Evolutionary conservation across 2,329 filamentous ascomycete species (phyloP), one percentile per base, ranked within the genome.

Genomic region (Clathrospora elynae): DNA sequence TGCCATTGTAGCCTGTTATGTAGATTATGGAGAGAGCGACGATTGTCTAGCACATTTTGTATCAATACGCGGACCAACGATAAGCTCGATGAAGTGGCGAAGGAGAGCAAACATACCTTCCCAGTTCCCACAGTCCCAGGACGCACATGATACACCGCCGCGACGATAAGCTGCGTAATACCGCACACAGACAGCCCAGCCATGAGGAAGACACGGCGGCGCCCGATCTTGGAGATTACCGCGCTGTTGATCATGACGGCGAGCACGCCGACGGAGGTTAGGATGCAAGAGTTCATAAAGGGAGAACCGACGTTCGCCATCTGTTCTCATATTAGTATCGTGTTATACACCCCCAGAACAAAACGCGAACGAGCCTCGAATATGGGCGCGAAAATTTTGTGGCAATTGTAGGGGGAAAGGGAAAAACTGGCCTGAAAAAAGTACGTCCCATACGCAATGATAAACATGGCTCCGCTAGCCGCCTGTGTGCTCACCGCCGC

Each of bases 281-380:
- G 66, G 40, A 82, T 80, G 54, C 80, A 81, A 2, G 75, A 68
- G 59, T 82, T 82, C 58, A 77, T 73, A 56, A 83, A 83, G 1
- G 79, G 73, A 23, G 61, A 63, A 3, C 62, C 62, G 4, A 67
- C 62, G 2, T 62, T 39, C 1, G 63, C 63, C 59, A 66, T 66
- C 46, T 64, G 5, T 1, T 0, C 11, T 3, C 2, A n/a, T 8
- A 22, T 42, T 20, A 47, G 33, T 2, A 6, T 5, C 0, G 11
- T 3, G 1, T n/a, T n/a, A n/a, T n/a, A n/a, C n/a, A n/a, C n/a
- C n/a, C n/a, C n/a, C n/a, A n/a, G n/a, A n/a, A n/a, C n/a, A n/a
- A n/a, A n/a, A n/a, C n/a, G n/a, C n/a, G n/a, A n/a, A n/a, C n/a
- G n/a, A n/a, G n/a, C n/a, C n/a, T n/a, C n/a, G n/a, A n/a, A n/a